Base-by-base conservation (phyloP, 805 yeast species). In the Peterozyma xylosa region DNA sequence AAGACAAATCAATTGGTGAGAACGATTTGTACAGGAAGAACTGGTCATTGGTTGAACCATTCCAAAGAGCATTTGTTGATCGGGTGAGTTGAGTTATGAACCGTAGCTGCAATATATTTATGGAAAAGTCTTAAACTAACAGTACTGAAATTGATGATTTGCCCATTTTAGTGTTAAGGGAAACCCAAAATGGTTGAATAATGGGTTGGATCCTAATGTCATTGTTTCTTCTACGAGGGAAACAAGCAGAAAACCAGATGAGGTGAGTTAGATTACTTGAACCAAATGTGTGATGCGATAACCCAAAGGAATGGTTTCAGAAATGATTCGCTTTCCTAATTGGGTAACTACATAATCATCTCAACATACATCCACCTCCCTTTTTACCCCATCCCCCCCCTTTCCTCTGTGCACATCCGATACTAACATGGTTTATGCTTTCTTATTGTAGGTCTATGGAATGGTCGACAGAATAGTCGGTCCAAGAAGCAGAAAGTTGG, bases 11-110 rank as follows among this genome's bases (percentile, higher is more conserved):
- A 91, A 58, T 64, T 91, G 48, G 78, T 82, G 16, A 68, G 96
- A 48, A 90, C 96, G 0, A 89, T 90, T 37, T 89, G 95, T 47
- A 91, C 98, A 0, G 98, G 98, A 1, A 68, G 97, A 50, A 90
- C 98, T 0, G 98, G 98, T 0, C 98, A 90, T 59, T 90, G 98
- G 98, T 69, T 90, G 42, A 90, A 90, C 57, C 98, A 90, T 62
- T 85, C 96, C 0, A 90, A 90, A 54, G 98, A 90, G 60, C 97
- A 90, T 58, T 66, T 88, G 37, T 62, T 90, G 4, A 85, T 91
- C 9, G 98, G 96, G 30, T 59, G 46, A 39, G 52, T 47, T 32
- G 15, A 10, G 9, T 13, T 13, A 32, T 14, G 15, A 11, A 32
- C 34, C 13, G 13, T 5, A 21, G 27, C 27, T 21, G n/a, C n/a